phyloP scores from a whole-genome alignment of 176 grass and related monocot species.

The Zizania latifolia region DNA sequence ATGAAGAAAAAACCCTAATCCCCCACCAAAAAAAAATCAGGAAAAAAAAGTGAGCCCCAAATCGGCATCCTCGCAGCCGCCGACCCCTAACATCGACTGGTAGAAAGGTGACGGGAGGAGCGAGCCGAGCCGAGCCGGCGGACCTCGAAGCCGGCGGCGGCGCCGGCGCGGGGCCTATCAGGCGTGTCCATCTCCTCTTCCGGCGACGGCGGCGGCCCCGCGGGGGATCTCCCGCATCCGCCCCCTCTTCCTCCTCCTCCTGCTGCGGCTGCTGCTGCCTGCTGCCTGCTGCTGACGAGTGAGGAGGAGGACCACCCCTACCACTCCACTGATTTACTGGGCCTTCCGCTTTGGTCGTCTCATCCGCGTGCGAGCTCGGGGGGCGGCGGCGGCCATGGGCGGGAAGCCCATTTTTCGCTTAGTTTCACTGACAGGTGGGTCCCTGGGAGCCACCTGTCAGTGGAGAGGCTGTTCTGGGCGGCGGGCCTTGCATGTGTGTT shows the following conservation, averaged over 20 bases:
- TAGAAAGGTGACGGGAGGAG: rapidly evolving
- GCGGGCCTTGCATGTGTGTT: no score
- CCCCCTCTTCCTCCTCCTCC: not conserved
- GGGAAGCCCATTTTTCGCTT: conserved; percentile 43
- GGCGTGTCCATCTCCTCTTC: conserved; percentile 55
- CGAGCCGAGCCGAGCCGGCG: not conserved
- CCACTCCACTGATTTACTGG: conserved; percentile 18
- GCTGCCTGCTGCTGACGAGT: not conserved
- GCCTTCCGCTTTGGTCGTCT: not conserved
- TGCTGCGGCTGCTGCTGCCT: not conserved
- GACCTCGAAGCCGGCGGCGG: conserved; percentile 38
- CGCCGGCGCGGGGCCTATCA: conserved; percentile 39
- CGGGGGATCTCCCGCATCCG: conserved; percentile 33
- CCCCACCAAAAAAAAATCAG: not conserved
- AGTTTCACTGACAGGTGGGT: no score
- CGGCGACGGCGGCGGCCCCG: conserved; percentile 11
- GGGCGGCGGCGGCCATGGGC: conserved; percentile 33
- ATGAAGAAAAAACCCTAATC: conserved; percentile 22
- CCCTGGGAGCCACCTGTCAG: not conserved
- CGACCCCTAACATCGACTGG: not conserved
- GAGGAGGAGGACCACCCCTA: not conserved
- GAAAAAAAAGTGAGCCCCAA: not conserved
- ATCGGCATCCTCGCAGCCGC: not conserved
- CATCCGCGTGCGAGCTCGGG: conserved; percentile 9
- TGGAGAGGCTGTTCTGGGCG: no score